phyloP scores from a whole-genome alignment of 2,329 filamentous ascomycete species.

The Botrytis squamosa region DNA sequence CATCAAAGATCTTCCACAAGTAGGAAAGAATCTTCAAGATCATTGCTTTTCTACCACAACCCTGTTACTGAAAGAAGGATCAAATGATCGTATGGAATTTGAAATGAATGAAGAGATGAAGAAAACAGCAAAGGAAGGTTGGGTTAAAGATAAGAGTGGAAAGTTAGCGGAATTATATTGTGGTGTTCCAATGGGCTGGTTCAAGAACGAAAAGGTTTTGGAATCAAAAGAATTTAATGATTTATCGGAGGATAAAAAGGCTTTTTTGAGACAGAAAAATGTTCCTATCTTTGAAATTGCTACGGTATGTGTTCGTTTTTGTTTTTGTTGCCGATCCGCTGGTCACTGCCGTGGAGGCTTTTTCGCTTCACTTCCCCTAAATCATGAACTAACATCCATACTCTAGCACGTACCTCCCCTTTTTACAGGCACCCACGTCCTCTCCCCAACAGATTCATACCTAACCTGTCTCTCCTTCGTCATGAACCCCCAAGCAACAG shows the following conservation, averaged over 20 bases:
- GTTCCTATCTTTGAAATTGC: conserved; percentile 8
- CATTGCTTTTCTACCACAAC: conserved; percentile 39
- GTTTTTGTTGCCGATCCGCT: not conserved
- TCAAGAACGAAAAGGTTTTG: not conserved
- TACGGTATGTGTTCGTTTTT: not conserved
- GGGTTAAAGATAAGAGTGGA: not conserved
- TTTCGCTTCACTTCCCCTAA: not conserved
- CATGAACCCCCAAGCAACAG: conserved; percentile 57
- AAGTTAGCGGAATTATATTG: conserved; percentile 4
- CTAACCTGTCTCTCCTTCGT: conserved; percentile 47
- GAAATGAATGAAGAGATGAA: conserved; percentile 44
- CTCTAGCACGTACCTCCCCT: conserved; percentile 31
- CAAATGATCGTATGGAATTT: conserved; percentile 38
- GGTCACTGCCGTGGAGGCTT: not conserved
- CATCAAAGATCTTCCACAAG: conserved; percentile 58
- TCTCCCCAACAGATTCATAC: conserved; percentile 43
- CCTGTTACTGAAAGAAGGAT: conserved; percentile 38
- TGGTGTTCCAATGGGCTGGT: conserved; percentile 12
- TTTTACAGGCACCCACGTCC: conserved; percentile 42
- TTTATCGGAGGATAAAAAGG: not conserved
- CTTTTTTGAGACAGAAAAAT: not conserved
- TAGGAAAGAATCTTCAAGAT: conserved; percentile 61
- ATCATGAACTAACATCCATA: not conserved
- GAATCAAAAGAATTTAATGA: not conserved
- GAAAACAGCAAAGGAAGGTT: not conserved